Evolutionary conservation across 2,329 filamentous ascomycete species (phyloP).

Genomic region (Verticillium dahliae): DNA sequence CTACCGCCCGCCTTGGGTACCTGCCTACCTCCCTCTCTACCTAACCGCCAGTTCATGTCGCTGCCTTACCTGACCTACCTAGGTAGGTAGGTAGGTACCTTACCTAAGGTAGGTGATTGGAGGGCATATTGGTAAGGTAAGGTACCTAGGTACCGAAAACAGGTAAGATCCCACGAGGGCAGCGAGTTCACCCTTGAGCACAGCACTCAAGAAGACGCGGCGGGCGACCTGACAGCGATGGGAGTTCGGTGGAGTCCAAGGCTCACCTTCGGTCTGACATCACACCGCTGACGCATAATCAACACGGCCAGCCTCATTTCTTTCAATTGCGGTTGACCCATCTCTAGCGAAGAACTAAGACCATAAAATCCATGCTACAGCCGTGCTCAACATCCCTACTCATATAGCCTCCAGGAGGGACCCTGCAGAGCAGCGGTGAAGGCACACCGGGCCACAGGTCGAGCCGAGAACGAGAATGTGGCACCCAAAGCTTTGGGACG

Average conservation of each 20-base stretch:
- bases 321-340: not conserved
- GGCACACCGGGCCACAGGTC: not conserved
- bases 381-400: not conserved
- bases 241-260: not conserved
- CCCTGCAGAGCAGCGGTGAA: not conserved
- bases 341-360: not conserved
- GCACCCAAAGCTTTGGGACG: too few species aligned
- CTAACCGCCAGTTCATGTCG: too few species aligned
- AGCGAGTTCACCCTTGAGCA: too few species aligned
- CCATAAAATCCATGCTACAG: not conserved
- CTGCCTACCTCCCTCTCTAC: too few species aligned
- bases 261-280: not conserved
- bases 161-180: too few species aligned
- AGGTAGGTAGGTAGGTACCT: not conserved
- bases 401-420: not conserved
- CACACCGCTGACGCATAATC: not conserved
- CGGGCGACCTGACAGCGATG: not conserved
- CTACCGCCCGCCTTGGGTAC: too few species aligned
- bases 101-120: too few species aligned
- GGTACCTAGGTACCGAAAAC: not conserved
- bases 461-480: not conserved
- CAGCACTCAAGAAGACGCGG: not conserved
- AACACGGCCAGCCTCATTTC: not conserved
- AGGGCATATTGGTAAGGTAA: too few species aligned
- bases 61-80: too few species aligned